Evolutionary conservation across 306 rosid species (phyloP).

Genomic region (Arachis stenosperma): DNA sequence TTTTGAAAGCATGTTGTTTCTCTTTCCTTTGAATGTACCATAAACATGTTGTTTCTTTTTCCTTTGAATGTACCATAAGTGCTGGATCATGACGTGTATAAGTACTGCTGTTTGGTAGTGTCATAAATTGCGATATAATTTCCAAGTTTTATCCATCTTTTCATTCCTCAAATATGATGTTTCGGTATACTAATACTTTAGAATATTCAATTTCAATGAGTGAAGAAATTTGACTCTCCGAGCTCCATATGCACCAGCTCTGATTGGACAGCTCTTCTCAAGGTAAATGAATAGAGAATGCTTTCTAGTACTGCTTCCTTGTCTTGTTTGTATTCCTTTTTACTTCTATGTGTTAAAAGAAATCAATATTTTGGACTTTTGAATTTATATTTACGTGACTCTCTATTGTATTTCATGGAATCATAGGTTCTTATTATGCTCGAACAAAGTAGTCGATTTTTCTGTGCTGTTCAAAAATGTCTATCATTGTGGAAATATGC

Average conservation of each 20-base stretch:
- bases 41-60: constrained; percentile 26
- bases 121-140: constrained; percentile 24
- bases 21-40: background rate
- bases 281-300: constrained; percentile 51
- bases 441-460: background rate
- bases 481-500: background rate
- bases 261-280: constrained; percentile 90
- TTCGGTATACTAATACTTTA: constrained; percentile 36
- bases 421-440: constrained; percentile 4
- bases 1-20: constrained; percentile 29
- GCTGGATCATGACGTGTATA: constrained; percentile 5
- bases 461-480: constrained; percentile 17
- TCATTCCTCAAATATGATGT: constrained; percentile 14
- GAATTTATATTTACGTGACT: constrained; percentile 22
- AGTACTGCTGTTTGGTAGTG: constrained; percentile 3
- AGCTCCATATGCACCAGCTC: constrained; percentile 76
- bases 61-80: too few species aligned
- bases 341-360: constrained; percentile 34
- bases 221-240: constrained; percentile 92
- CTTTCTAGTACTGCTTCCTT: constrained; percentile 27
- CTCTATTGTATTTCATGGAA: constrained; percentile 26
- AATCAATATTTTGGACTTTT: constrained; percentile 22
- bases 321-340: constrained; percentile 19
- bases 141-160: background rate
- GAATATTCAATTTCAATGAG: constrained; percentile 32